Evolutionary conservation across 2,329 filamentous ascomycete genomes (phyloP), one percentile per base, ranked within the genome.

Genomic region (Apiospora marii): DNA sequence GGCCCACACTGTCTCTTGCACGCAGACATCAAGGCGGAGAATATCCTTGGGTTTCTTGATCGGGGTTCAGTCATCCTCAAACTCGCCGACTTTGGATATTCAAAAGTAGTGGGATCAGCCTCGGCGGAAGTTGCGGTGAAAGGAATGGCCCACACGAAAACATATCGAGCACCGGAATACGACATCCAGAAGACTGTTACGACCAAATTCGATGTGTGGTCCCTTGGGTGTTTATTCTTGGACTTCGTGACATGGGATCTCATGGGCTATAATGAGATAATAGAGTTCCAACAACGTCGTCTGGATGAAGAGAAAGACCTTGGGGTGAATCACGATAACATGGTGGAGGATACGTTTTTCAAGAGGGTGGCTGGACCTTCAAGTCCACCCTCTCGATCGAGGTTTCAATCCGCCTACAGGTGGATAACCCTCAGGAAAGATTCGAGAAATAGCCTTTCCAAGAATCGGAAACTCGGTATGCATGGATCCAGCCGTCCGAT

Each of bases 161-260:
- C n/a, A n/a, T n/a, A 70, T 53, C 68, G 71, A 51, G 71, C 67
- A 19, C 53, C 49, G 41, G 58, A 58, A 34, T 43, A n/a, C 12
- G 70, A 51, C 22, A 16, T 22, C n/a, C 34, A 51, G 27, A 43
- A 71, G 51, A n/a, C 19, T 5, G 34, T 73, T 1, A 72, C 73
- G 8, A 58, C 68, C 4, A 67, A 46, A 13, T 74, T 69, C 68
- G 75, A 76, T 24, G 68, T 75, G 16, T 76, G 75, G 75, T 41
- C 71, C 22, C 44, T 76, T 6, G 74, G 67, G n/a, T 76, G 75
- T 27, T 12, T 75, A 0, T 75, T 69, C 19, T 41, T 76, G 0
- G 74, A 76, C 10, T 76, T 76, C 53, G 12, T 75, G 4, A 76
- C 71, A 4, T 76, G 75, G 74, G 71, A 72, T 14, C 72, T 76